Evolutionary conservation across 2,329 filamentous ascomycete species (phyloP).

Genomic region (Curvularia spicifera): DNA sequence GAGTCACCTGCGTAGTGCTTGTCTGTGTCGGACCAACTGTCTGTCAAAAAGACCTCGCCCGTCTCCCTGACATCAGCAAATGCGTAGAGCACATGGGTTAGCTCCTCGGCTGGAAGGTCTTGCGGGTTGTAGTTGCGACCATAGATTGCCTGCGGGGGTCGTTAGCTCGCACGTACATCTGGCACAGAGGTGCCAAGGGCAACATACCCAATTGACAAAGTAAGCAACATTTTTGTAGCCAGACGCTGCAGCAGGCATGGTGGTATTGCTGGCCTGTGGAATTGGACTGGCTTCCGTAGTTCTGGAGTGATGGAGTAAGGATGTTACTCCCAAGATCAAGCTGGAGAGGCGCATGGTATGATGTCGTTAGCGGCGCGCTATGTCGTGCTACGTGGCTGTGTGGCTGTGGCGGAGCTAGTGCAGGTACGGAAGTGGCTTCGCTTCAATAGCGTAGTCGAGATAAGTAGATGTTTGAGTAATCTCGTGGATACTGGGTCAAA

Average conservation of each 20-base stretch:
- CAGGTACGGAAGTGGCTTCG: constrained; percentile 26
- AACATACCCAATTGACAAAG: constrained; percentile 49
- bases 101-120: constrained; percentile 40
- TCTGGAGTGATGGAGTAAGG: constrained; percentile 29
- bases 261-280: constrained; percentile 22
- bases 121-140: constrained; percentile 48
- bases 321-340: constrained; percentile 31
- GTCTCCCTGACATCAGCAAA: constrained; percentile 49
- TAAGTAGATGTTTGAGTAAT: not conserved
- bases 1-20: constrained; percentile 49
- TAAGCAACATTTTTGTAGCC: constrained; percentile 48
- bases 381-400: constrained; percentile 32
- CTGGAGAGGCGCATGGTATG: constrained; percentile 29
- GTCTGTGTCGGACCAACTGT: constrained; percentile 48
- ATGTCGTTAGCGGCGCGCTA: constrained; percentile 32
- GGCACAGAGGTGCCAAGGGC: constrained; percentile 4
- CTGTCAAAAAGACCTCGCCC: constrained; percentile 48
- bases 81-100: constrained; percentile 50
- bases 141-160: constrained; percentile 44
- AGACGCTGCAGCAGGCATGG: constrained; percentile 28
- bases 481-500: not conserved
- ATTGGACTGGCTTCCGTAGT: constrained; percentile 32
- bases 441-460: constrained; percentile 10
- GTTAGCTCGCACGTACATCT: constrained; percentile 3
- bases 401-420: constrained; percentile 29